Evolutionary conservation across 2,329 filamentous ascomycete genomes (phyloP).

Genomic region (Graphiopsis chlorocephala): DNA sequence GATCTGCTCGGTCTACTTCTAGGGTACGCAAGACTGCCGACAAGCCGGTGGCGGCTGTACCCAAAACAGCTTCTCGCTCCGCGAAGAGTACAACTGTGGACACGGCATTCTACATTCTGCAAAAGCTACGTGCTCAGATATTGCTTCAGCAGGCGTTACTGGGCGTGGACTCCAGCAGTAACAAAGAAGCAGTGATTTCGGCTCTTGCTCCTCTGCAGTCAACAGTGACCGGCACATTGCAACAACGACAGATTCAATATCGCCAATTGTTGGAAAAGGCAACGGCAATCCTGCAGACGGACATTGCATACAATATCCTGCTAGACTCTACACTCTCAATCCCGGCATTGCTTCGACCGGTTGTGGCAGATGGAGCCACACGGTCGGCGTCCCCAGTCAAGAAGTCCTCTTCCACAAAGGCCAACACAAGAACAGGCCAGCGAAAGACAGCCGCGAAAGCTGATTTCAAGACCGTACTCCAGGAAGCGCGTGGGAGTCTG

Average conservation of each 20-base stretch:
- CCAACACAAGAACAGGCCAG: conserved; percentile 1
- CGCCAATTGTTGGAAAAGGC: conserved; percentile 5
- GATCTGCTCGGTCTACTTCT: not conserved
- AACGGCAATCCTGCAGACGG: conserved; percentile 49
- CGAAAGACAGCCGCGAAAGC: not conserved
- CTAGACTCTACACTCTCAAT: conserved; percentile 91
- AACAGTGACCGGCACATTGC: not conserved
- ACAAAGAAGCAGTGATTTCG: not conserved
- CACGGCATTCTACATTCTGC: not conserved
- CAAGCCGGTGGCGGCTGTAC: not conserved
- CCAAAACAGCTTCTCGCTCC: not conserved
- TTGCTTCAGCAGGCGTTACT: not conserved
- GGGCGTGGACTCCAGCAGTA: not conserved
- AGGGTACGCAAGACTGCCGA: not conserved
- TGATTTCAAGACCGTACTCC: not conserved
- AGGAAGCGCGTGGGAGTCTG: conserved; percentile 7
- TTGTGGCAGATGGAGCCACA: not conserved
- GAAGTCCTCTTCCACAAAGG: conserved; percentile 1
- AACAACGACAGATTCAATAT: conserved; percentile 4
- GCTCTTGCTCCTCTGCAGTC: not conserved
- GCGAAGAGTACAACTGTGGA: not conserved
- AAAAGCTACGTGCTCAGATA: not conserved
- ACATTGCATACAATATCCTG: conserved; percentile 66
- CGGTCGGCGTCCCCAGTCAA: not conserved
- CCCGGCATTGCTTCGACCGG: conserved; percentile 56